Evolutionary conservation across 345 rosid genomes (phyloP), one percentile per base, ranked within the genome.

Genomic region (Euphorbia tirucalli): DNA sequence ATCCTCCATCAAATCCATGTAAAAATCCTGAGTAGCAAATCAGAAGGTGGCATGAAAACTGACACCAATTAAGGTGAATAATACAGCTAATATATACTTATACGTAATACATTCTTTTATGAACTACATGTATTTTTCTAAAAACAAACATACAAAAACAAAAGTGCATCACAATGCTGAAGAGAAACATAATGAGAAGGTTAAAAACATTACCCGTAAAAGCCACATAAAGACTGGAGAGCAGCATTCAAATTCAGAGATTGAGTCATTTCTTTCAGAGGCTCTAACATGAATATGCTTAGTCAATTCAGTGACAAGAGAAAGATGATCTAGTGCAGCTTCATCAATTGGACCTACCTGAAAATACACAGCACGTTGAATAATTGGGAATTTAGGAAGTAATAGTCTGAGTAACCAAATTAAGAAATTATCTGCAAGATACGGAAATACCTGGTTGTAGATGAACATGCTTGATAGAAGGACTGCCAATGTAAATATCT

Each of bases 281-380:
- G 98, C 97, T 83, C 90, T 91, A 6, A 90, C 92, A 60, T 96
- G 96, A 81, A 96, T 91, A 85, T 96, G 96, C 72, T 96, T 91
- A 27, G 95, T 96, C 97, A 93, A 88, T 84, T 93, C 90, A 77
- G 99, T 92, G 72, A 95, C 93, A 77, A 93, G 97, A 66, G 95
- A 96, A 22, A 95, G 98, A 28, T 88, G 93, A 84, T 90, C 96
- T 24, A 93, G 88, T 50, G 99, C 90, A 80, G 99, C 89, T 87
- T 91, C 99, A 73, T 93, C 99, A 71, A 96, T 93, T 63, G 93
- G 93, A 73, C 97, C 97, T 97, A 93, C 91, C 96, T 93, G 80
- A 49, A 60, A 67, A 21, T 50, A 63, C 46, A n/a, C 48, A 71
- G 21, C 31, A 65, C 19, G 21, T 48, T 30, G 24, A 28, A 15